Conservation (phyloP, 371 early-diverging fungal species). For the Choanephora cucurbitarum region DNA sequence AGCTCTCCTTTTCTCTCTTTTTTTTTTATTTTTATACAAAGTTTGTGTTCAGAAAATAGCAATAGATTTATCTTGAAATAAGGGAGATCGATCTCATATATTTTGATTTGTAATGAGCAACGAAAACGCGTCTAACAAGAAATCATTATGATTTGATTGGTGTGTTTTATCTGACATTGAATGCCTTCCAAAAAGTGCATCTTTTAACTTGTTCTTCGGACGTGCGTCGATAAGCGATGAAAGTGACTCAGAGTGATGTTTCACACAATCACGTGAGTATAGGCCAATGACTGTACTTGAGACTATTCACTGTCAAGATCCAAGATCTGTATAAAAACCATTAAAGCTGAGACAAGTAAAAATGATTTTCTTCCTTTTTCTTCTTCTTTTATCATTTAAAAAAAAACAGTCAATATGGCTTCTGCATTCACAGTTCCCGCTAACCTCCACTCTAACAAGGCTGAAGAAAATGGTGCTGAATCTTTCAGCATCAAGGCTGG, state of each 20-base stretch:
- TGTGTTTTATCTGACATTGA: no score
- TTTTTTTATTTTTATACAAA: no score
- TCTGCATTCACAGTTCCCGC: conserved; percentile 62
- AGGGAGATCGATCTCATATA: no score
- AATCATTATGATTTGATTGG: no score
- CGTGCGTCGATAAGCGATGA: no score
- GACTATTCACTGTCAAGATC: conserved; percentile 17
- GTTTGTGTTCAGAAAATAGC: no score
- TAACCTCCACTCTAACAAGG: conserved; percentile 64
- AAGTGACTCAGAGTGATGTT: conserved; percentile 24
- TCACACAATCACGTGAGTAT: conserved; percentile 33
- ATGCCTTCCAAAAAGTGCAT: no score
- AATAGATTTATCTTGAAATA: no score
- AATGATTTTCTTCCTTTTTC: conserved; percentile 19
- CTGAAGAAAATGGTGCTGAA: conserved; percentile 41
- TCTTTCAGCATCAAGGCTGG: conserved; percentile 87
- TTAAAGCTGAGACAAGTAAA: conserved; percentile 38
- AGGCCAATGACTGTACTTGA: conserved; percentile 8
- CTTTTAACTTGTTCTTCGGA: no score
- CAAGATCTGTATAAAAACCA: conserved; percentile 4
- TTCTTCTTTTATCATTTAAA: conserved; percentile 12
- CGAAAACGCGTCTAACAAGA: no score
- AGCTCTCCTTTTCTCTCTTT: no score
- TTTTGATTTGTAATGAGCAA: no score
- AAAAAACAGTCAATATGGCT: conserved; percentile 25